Percentiles rank a stretch among this genome's conserved stretches.
These are phyloP conservation scores for Penicillium coprophilum DNA, from an alignment of 495 filamentous ascomycete species.

Conservation along the genomic window DNA sequence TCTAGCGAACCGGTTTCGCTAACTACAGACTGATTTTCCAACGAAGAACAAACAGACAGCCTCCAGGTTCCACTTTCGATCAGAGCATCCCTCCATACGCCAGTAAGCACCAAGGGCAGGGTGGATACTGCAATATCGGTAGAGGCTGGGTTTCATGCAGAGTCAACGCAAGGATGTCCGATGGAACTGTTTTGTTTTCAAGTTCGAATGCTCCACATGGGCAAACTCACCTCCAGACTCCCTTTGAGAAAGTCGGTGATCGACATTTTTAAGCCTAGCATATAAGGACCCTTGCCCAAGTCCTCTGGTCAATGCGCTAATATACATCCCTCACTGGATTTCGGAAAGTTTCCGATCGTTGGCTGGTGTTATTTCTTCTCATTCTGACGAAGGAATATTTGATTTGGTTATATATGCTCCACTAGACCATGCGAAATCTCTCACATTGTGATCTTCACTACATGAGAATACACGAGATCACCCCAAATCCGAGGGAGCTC, in stretches of 20 bases:
- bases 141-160: not conserved
- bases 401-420: not conserved
- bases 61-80: not conserved
- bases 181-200: not conserved
- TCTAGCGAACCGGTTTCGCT: too few relatives aligned
- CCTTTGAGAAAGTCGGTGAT: conserved; percentile 4
- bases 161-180: not conserved
- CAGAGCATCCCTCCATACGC: not conserved
- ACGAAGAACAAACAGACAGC: not conserved
- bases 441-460: not conserved
- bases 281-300: conserved; percentile 21
- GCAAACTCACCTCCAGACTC: not conserved
- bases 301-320: conserved; percentile 10
- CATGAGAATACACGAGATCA: not conserved
- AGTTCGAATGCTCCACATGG: not conserved
- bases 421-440: not conserved
- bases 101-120: not conserved
- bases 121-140: not conserved
- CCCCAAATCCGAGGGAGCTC: conserved; percentile 12
- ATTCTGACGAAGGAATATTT: not conserved
- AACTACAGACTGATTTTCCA: not conserved
- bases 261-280: conserved; percentile 3
- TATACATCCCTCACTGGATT: conserved; percentile 21
- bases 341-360: not conserved
- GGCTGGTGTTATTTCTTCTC: not conserved